Conservation (phyloP, 441 rosid species). For the Melastoma candidum region DNA sequence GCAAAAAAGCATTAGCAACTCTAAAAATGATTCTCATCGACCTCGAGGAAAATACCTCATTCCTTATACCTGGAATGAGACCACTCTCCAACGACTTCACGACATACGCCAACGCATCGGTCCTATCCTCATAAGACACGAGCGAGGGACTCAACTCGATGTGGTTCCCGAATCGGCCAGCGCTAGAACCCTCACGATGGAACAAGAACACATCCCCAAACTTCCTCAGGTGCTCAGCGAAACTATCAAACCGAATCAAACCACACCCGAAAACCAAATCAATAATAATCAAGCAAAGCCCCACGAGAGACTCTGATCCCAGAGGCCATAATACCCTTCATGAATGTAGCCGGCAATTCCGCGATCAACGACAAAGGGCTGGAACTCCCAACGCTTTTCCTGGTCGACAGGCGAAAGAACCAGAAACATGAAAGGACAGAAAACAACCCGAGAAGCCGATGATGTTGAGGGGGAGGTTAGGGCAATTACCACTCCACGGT, state of each 20-base stretch:
- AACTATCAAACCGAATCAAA: constrained; percentile 23
- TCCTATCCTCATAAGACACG: constrained; percentile 49
- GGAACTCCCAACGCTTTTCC: constrained; percentile 42
- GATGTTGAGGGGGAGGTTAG: background rate
- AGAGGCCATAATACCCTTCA: constrained; percentile 22
- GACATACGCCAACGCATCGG: constrained; percentile 45
- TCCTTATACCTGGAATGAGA: constrained; percentile 73
- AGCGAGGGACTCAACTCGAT: constrained; percentile 25
- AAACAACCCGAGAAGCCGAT: background rate
- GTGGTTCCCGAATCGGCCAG: constrained; percentile 16
- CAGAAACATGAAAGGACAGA: background rate
- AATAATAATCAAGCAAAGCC: background rate
- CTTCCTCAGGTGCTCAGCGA: constrained; percentile 42
- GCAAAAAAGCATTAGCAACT: background rate
- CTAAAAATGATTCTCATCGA: background rate
- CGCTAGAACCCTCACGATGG: constrained; percentile 19
- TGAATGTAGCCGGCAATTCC: constrained; percentile 52
- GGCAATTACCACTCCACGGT: constrained; percentile 42
- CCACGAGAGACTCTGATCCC: background rate
- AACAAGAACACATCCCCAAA: constrained; percentile 49
- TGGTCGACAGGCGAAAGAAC: constrained; percentile 16
- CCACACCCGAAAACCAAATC: background rate
- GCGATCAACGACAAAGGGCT: constrained; percentile 43
- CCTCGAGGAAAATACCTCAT: constrained; percentile 41
- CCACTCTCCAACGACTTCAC: constrained; percentile 47